Percentiles rank a stretch among this genome's conserved stretches.
Conservation (phyloP, 2,329 filamentous ascomycete genomes). For the Botrytis medusae region DNA sequence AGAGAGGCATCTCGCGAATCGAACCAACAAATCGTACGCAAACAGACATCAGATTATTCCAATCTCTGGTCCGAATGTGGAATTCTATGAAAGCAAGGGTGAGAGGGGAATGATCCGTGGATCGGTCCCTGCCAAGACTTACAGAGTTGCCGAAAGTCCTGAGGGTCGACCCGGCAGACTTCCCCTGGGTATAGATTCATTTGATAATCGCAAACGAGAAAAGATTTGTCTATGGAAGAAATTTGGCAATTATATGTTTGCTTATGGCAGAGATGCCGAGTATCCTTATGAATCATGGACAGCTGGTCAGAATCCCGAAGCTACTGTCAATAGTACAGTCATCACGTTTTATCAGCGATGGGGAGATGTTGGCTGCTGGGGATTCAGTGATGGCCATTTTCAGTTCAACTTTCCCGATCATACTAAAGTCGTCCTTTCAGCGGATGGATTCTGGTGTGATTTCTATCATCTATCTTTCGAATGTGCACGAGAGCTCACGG, state of each 20-base stretch:
- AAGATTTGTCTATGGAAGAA: constrained; percentile 70
- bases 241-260: constrained; percentile 73
- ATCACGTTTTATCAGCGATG: constrained; percentile 81
- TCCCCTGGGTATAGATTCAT: constrained; percentile 61
- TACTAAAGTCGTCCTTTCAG: constrained; percentile 77
- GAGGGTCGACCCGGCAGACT: constrained; percentile 62
- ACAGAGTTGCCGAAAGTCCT: constrained; percentile 54
- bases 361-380: constrained; percentile 79
- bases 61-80: constrained; percentile 59
- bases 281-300: constrained; percentile 49
- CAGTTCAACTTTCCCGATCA: constrained; percentile 89
- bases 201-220: constrained; percentile 64
- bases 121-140: constrained; percentile 63
- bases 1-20: constrained; percentile 66
- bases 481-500: constrained; percentile 63
- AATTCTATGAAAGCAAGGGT: constrained; percentile 73
- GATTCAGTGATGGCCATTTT: constrained; percentile 75
- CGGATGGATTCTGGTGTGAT: constrained; percentile 72
- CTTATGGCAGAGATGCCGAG: constrained; percentile 70
- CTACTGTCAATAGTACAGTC: constrained; percentile 47
- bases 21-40: constrained; percentile 53
- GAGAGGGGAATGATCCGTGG: constrained; percentile 62
- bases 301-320: constrained; percentile 25
- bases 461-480: constrained; percentile 75
- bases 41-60: constrained; percentile 64